Percentiles rank a stretch among this genome's conserved stretches.
Evolutionary conservation across 2,329 filamentous ascomycete species (phyloP).

Genomic region (Eurotiales sp.): DNA sequence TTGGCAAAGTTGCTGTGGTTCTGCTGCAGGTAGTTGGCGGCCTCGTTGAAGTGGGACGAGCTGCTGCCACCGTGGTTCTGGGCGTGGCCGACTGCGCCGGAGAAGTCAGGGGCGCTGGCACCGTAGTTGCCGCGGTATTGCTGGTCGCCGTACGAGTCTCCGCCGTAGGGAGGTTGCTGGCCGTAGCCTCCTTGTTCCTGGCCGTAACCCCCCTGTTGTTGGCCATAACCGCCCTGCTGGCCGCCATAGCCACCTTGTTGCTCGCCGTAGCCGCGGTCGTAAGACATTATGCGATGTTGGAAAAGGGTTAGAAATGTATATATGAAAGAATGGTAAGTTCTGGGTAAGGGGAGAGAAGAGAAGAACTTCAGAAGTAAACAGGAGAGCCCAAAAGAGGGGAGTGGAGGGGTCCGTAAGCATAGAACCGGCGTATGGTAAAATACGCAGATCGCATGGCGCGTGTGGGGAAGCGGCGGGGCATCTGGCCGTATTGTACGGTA

Average conservation of each 20-base stretch:
- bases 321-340: not conserved
- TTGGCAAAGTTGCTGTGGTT: slow-evolving; percentile 47
- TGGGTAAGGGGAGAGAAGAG: not conserved
- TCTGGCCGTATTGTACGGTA: not conserved
- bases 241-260: slow-evolving; percentile 16
- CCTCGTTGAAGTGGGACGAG: slow-evolving; percentile 51
- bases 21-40: slow-evolving; percentile 52
- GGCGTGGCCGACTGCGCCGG: slow-evolving; percentile 42
- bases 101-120: slow-evolving; percentile 13
- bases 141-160: slow-evolving; percentile 9
- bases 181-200: slow-evolving; percentile 2
- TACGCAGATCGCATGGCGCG: not conserved
- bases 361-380: not conserved
- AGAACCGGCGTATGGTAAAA: not conserved
- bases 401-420: not conserved
- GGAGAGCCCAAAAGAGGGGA: not conserved
- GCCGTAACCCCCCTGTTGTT: slow-evolving; percentile 8
- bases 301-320: not conserved
- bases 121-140: slow-evolving; percentile 15
- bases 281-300: slow-evolving; percentile 12
- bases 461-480: not conserved
- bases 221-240: slow-evolving; percentile 12
- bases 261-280: slow-evolving; percentile 18
- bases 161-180: not conserved
- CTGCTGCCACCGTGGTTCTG: slow-evolving; percentile 49